Evolutionary conservation across 352 stramenopile species (phyloP), one percentile per base, ranked within the genome.

Genomic region (Pythium grandisporangium): DNA sequence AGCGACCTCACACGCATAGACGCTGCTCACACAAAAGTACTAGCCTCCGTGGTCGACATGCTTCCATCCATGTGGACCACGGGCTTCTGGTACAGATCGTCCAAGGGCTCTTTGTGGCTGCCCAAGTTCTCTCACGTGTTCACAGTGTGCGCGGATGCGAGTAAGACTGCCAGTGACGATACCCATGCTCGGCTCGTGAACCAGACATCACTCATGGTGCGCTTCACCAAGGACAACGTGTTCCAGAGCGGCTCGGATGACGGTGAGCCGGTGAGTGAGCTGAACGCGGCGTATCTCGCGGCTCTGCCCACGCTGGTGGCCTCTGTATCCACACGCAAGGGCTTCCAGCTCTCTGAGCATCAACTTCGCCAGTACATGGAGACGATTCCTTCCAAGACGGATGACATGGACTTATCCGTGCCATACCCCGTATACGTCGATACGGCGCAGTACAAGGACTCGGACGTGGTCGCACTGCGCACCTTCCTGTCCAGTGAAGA

Each of bases 171-270:
- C 0, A 34, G 37, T 34, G 14, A 53, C 27, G 27, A 26, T 5
- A 20, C 38, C n/a, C 75, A 79, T 24, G 52, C 63, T 21, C 40
- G 49, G 1, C 60, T 70, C 22, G 42, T 80, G 19, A 78, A 80
- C 38, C 55, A 62, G 4, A 80, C 70, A 12, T 58, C 70, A 41
- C 63, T 63, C 3, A 61, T 76, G 20, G 59, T 80, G 26, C 70
- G 70, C 24, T 84, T 84, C 58, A 84, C 62, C n/a, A 84, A 84
- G 47, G 67, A 84, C 57, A 64, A 61, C 16, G 61, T 76, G 24
- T 84, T 84, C 29, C 29, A 56, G 32, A 50, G 64, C 30, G 65
- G 68, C 37, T 37, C 60, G 26, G 63, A 75, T 51, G 27, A 55
- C 22, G 55, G 53, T 19, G 51, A 66, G 33, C 23, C 56, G 22